Percentiles rank a stretch among this genome's conserved stretches.
Conservation (phyloP, 2,329 filamentous ascomycete species). For the Exutisphaerella laricina region DNA sequence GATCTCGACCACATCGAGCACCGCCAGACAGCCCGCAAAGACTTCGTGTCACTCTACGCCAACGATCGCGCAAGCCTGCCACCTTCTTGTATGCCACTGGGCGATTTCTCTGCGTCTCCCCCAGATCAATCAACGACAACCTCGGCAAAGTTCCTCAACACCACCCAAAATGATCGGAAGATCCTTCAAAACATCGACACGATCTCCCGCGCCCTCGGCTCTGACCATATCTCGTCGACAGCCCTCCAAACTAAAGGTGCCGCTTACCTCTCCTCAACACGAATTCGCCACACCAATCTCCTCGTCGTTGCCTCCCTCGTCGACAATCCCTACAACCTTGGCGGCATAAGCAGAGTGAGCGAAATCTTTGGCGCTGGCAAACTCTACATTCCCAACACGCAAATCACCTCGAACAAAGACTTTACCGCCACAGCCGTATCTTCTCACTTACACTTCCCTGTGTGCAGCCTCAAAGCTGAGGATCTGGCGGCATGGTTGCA, state of each 20-base stretch:
- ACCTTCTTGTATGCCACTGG: constrained; percentile 32
- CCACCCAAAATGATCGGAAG: constrained; percentile 7
- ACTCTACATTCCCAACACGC: constrained; percentile 40
- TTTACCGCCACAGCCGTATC: constrained; percentile 48
- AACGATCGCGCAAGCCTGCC: constrained; percentile 25
- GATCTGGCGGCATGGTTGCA: constrained; percentile 35
- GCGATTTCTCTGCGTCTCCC: constrained; percentile 12
- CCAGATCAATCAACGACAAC: not conserved
- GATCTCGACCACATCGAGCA: constrained; percentile 40
- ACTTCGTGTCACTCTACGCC: constrained; percentile 37
- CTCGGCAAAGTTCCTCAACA: not conserved
- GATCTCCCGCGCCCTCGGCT: constrained; percentile 16
- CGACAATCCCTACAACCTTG: constrained; percentile 47
- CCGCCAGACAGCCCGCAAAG: constrained; percentile 33
- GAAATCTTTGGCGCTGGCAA: constrained; percentile 48
- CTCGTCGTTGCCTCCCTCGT: constrained; percentile 48
- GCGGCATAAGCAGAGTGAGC: constrained; percentile 46
- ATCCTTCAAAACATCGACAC: constrained; percentile 15
- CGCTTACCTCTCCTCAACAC: constrained; percentile 37
- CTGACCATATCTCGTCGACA: constrained; percentile 12
- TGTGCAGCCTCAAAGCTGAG: constrained; percentile 31
- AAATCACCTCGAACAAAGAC: constrained; percentile 42
- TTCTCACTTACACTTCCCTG: constrained; percentile 46
- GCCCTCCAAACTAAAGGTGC: constrained; percentile 49
- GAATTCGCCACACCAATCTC: constrained; percentile 30